These are phyloP conservation scores for Acacia confusa DNA, from an alignment of 306 rosid species.

Conservation along the genomic window DNA sequence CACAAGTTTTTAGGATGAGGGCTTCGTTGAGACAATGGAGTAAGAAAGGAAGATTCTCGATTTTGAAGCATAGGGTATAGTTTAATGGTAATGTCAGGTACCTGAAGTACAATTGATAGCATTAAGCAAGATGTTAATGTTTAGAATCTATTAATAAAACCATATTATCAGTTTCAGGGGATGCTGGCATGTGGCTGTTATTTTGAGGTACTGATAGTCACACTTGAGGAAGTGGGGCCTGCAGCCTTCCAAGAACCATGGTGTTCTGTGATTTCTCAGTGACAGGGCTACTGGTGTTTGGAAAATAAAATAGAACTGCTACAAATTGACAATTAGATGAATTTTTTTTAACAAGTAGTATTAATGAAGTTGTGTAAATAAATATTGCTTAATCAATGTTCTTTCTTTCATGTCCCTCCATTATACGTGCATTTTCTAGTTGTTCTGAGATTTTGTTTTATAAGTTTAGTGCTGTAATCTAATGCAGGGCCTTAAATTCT, in stretches of 20 bases:
- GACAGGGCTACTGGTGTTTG: neutral
- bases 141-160: neutral
- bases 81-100: neutral
- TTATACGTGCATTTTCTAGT: neutral
- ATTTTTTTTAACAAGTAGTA: neutral
- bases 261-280: neutral
- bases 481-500: neutral
- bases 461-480: neutral
- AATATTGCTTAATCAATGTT: neutral
- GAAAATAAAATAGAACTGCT: neutral
- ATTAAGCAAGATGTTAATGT: constrained; percentile 11
- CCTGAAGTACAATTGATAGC: neutral
- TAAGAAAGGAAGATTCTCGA: neutral
- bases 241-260: neutral
- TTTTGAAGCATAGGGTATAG: neutral
- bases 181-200: neutral
- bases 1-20: neutral
- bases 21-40: neutral
- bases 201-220: neutral
- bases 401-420: neutral
- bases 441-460: neutral
- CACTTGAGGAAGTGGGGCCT: neutral
- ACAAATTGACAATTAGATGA: neutral
- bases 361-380: neutral
- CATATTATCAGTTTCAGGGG: neutral